Evolutionary conservation across 2,329 filamentous ascomycete species (phyloP).

Genomic region (Calcarisporium arbuscula): DNA sequence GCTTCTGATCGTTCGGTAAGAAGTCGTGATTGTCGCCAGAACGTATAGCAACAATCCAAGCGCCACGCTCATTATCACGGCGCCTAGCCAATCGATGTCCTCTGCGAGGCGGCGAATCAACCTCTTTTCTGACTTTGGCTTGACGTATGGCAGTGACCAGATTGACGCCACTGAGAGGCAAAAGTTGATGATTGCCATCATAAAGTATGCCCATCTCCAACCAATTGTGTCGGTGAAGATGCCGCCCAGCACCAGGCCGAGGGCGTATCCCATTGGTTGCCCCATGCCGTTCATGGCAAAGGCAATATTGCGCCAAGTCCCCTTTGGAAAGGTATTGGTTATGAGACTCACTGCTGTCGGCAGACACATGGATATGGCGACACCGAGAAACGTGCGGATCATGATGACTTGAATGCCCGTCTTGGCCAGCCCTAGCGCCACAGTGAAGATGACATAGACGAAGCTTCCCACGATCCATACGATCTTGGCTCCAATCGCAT

Average conservation of each 20-base stretch:
- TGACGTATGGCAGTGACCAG: slow-evolving; percentile 26
- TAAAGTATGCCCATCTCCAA: slow-evolving; percentile 41
- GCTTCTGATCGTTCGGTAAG: slow-evolving; percentile 17
- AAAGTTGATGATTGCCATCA: slow-evolving; percentile 29
- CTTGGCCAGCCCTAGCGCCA: slow-evolving; percentile 25
- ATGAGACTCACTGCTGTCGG: slow-evolving; percentile 31
- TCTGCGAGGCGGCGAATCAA: slow-evolving; percentile 20
- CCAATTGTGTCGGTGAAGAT: slow-evolving; percentile 40
- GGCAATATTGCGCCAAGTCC: slow-evolving; percentile 30
- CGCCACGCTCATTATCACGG: slow-evolving; percentile 34
- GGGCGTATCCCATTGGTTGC: slow-evolving; percentile 39
- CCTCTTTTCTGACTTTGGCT: slow-evolving; percentile 14
- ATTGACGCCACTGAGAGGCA: slow-evolving; percentile 28
- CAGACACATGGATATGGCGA: slow-evolving; percentile 30
- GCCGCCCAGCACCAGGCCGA: slow-evolving; percentile 44
- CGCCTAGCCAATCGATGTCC: slow-evolving; percentile 50
- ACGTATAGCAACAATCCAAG: slow-evolving; percentile 46
- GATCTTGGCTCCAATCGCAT: slow-evolving; percentile 27
- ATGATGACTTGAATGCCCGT: slow-evolving; percentile 30
- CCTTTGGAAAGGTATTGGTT: slow-evolving; percentile 28
- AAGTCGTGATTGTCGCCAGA: slow-evolving; percentile 37
- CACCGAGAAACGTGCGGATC: slow-evolving; percentile 27
- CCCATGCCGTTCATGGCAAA: slow-evolving; percentile 40
- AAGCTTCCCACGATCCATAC: slow-evolving; percentile 28
- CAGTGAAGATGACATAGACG: slow-evolving; percentile 24